phyloP scores from a whole-genome alignment of 257 asterid species.

The Gynochthodes officinalis region DNA sequence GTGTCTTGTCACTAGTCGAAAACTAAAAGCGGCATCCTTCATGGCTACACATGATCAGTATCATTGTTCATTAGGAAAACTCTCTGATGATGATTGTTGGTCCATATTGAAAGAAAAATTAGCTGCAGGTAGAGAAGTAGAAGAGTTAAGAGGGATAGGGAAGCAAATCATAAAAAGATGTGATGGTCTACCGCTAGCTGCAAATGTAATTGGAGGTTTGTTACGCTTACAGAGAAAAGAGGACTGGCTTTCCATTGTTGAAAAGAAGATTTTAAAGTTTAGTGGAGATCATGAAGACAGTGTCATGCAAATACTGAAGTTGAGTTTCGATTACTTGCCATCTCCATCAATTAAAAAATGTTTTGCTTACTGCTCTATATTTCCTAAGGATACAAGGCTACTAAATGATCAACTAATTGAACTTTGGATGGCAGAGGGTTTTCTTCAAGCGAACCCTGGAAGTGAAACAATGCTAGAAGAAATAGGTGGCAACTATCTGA shows the following conservation, averaged over 20 bases:
- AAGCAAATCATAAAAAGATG: background rate
- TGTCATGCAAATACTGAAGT: slow-evolving; percentile 10
- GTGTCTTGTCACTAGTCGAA: background rate
- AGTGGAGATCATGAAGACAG: background rate
- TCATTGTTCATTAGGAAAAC: background rate
- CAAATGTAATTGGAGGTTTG: slow-evolving; percentile 28
- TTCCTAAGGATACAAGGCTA: background rate
- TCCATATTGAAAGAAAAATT: background rate
- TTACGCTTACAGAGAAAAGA: slow-evolving; percentile 2
- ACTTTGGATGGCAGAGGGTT: slow-evolving; percentile 38
- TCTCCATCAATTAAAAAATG: slow-evolving; percentile 26
- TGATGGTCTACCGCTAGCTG: background rate
- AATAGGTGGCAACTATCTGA: slow-evolving; percentile 12
- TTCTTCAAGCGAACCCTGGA: slow-evolving; percentile 11
- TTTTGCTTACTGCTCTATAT: slow-evolving; percentile 33
- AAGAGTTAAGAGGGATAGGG: background rate
- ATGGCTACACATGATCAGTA: background rate
- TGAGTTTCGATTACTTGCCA: slow-evolving; percentile 31
- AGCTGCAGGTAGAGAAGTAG: background rate
- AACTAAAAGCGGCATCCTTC: background rate
- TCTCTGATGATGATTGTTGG: slow-evolving; percentile 9
- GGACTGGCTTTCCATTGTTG: slow-evolving; percentile 21
- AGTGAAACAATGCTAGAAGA: background rate
- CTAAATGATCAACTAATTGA: slow-evolving; percentile 17
- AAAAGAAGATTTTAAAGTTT: background rate